Evolutionary conservation across 2,329 filamentous ascomycete genomes (phyloP), one percentile per base, ranked within the genome.

Genomic region (Plectosphaerella cucumerina): DNA sequence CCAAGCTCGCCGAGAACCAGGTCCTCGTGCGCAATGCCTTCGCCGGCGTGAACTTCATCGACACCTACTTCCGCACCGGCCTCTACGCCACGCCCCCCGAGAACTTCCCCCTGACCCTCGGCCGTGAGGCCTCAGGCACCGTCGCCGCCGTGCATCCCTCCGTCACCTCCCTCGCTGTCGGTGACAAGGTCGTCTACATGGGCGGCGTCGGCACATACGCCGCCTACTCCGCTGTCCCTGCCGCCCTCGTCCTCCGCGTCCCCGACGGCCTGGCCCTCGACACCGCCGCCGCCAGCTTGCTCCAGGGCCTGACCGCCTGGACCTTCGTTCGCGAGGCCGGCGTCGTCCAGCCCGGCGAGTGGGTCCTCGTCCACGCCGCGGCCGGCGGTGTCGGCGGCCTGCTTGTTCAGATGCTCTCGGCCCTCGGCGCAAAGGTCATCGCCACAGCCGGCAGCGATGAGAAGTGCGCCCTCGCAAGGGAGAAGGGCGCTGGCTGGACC

Each of bases 11-110:
- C 34, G 81, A 85, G n/a, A 85, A 84, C 52, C 78, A 96, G 58
- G 70, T 96, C 20, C 80, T 96, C 4, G 81, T 96, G 52, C 87
- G 86, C 70, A 96, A 96, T 69, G 82, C 86, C 56, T 88, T 81
- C 65, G 77, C 87, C 46, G 92, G 91, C 53, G 75, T 96, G 54
- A 96, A 96, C 71, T 96, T 81, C 71, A 95, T 96, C 62, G 92
- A 96, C 70, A 96, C 75, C 37, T 96, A 96, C 72, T 95, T 92
- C 80, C 90, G 92, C 65, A 84, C 80, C 12, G 92, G 92, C 11
- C 81, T 96, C 47, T 96, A 96, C 75, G 73, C 77, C 11, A 73
- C 84, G 1, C 78, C 87, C 1, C 65, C 72, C 31, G 43, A 41
- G 9, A 43, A 53, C 2, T 83, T 88, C 60, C 92, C 91, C 5